Base-by-base conservation (phyloP, 176 grass and related monocot species). In the Rhipidocladum racemiflorum region DNA sequence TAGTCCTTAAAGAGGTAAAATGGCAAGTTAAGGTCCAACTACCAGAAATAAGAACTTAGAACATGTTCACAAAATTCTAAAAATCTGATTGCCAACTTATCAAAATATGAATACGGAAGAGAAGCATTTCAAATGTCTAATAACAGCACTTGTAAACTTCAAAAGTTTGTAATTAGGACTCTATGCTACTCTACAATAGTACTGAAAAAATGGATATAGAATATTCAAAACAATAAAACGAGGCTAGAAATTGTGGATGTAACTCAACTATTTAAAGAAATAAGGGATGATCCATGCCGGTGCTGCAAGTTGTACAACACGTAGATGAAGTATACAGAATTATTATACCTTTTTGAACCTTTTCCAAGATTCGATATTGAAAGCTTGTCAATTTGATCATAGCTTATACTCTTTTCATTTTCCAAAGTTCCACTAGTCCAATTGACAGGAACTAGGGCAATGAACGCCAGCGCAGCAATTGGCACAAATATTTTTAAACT, bases 401-500 rank as follows among this genome's bases (percentile, higher is more conserved):
- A 99, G 72, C 17, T 86, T 64, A 99, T 17, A 50, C 28, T 61
- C 69, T 88, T 90, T 62, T 69, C 89, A 44, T 77, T 56, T 71
- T 85, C 85, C 76, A 95, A 77, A 35, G 89, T 95, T 85, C 80
- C 68, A 87, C 96, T 91, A 61, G 91, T 90, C 96, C 91, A 95
- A 75, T 99, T 99, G 67, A 95, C 85, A 61, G 92, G 92, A 72
- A 99, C 87, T 18, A 99, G 71, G 50, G 95, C 82, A 55, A 67
- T 20, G 25, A 99, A 95, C 49, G 88, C 90, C 42, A 99, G 83
- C 25, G 93, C 23, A 61, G 92, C 76, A 81, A 95, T 85, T 71
- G 96, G 92, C 46, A 85, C 91, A 95, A 99, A 99, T 87, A 99
- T 90, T 84, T 95, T 95, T 77, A 99, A 85, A 70, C 96, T 99